Evolutionary conservation across 345 rosid genomes (phyloP).

Genomic region (Populus davidiana): DNA sequence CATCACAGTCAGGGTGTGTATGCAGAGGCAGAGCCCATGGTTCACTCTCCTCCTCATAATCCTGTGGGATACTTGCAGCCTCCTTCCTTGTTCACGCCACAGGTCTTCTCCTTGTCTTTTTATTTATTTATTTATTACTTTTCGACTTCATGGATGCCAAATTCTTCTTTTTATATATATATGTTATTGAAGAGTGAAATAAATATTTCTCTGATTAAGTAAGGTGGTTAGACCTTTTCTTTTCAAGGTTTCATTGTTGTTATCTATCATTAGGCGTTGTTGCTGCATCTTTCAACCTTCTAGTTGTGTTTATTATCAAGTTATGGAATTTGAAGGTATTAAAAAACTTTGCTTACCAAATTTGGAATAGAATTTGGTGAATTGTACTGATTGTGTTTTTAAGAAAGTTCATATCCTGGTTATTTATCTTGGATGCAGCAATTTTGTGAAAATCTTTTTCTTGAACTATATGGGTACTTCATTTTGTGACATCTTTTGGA

Average conservation of each 20-base stretch:
- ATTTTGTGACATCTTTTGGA: neutral
- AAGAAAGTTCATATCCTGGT: neutral
- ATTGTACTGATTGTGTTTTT: neutral
- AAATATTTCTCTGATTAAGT: neutral
- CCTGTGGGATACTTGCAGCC: conserved; percentile 23
- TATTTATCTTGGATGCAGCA: neutral
- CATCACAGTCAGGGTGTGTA: conserved; percentile 13
- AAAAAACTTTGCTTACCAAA: no score
- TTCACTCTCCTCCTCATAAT: conserved; percentile 30
- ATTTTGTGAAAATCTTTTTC: neutral
- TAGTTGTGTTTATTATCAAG: neutral
- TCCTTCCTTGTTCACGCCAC: conserved; percentile 29
- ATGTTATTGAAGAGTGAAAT: neutral
- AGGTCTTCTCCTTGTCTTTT: conserved; percentile 23
- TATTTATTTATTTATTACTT: neutral
- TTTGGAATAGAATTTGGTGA: neutral
- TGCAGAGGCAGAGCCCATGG: conserved; percentile 30
- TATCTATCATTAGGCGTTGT: neutral
- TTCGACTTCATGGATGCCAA: neutral
- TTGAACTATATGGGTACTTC: neutral
- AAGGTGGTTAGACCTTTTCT: neutral
- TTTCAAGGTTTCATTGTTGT: neutral
- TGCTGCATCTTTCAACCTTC: neutral
- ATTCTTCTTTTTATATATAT: neutral
- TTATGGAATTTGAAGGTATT: neutral